phyloP scores from a whole-genome alignment of 2,329 filamentous ascomycete genomes.

The Chaetomium strumarium region DNA sequence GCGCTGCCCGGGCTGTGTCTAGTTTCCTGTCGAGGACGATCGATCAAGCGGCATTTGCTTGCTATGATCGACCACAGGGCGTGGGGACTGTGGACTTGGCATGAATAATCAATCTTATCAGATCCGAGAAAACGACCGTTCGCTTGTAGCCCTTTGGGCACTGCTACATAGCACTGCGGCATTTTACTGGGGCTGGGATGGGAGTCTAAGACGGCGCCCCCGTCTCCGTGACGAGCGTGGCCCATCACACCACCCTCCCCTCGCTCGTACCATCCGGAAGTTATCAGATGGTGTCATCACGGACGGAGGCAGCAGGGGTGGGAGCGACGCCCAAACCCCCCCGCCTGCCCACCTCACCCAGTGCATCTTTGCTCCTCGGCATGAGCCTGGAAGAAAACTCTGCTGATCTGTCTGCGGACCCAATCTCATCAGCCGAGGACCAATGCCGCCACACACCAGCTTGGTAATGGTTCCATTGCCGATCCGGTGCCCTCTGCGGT shows the following conservation, averaged over 20 bases:
- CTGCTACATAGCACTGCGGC: conserved; percentile 24
- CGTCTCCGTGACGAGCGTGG: too few species aligned
- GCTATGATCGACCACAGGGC: not conserved
- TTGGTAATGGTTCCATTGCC: too few species aligned
- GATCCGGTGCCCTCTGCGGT: not conserved
- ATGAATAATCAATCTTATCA: conserved; percentile 24
- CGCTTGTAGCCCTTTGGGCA: not conserved
- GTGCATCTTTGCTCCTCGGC: too few species aligned
- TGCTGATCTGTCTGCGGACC: conserved; percentile 4
- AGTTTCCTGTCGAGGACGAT: not conserved
- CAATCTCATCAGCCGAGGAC: conserved; percentile 1
- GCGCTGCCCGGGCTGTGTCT: not conserved
- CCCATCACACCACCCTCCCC: conserved; percentile 17
- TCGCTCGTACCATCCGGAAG: conserved; percentile 1
- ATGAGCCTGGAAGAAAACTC: conserved; percentile 6
- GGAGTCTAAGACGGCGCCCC: too few species aligned
- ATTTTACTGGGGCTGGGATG: conserved; percentile 16
- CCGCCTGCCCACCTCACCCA: too few species aligned
- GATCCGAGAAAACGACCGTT: conserved; percentile 16
- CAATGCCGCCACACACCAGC: too few species aligned
- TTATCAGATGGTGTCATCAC: conserved; percentile 27
- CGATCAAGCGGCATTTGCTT: not conserved
- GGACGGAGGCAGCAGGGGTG: too few species aligned
- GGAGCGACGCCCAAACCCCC: not conserved
- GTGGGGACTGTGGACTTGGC: conserved; percentile 21